These are phyloP conservation scores for Heliosperma pusillum DNA, from an alignment of 148 eudicot genomes.

Conservation along the genomic window DNA sequence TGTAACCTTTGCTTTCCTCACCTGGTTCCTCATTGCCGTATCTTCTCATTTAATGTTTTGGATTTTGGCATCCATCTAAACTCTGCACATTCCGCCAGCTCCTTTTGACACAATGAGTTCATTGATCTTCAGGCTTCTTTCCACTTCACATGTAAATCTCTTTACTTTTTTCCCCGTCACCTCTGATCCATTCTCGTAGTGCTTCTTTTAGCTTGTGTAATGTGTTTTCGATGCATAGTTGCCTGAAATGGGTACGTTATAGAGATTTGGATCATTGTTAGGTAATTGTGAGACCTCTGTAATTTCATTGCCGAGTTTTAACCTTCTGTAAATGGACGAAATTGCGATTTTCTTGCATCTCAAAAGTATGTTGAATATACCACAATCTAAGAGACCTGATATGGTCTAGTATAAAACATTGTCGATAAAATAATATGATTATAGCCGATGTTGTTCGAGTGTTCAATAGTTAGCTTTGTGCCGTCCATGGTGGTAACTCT, in stretches of 20 bases:
- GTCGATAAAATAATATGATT: not conserved
- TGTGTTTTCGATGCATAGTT: conserved; percentile 1
- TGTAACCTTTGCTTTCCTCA: conserved; percentile 65
- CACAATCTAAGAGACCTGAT: not conserved
- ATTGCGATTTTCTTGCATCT: not conserved
- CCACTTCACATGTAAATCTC: conserved; percentile 23
- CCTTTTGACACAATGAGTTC: conserved; percentile 9
- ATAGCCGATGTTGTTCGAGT: not conserved
- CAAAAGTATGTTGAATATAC: not conserved
- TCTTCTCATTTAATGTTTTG: conserved; percentile 89
- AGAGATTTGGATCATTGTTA: conserved; percentile 5
- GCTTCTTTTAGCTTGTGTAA: not conserved
- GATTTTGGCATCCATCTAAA: conserved; percentile 69
- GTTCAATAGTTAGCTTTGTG: not conserved
- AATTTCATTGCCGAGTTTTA: conserved; percentile 3
- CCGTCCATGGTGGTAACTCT: not conserved
- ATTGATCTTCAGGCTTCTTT: not conserved
- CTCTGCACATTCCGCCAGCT: not conserved
- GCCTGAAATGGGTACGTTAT: not conserved
- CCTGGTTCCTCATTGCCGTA: conserved; percentile 70
- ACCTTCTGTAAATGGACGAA: conserved; percentile 10
- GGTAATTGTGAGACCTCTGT: not conserved
- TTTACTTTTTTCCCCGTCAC: not conserved
- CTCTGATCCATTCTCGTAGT: not conserved
- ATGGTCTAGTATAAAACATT: not conserved